Conservation (phyloP, 2,329 filamentous ascomycete species). For the Pseudocercospora musae region DNA sequence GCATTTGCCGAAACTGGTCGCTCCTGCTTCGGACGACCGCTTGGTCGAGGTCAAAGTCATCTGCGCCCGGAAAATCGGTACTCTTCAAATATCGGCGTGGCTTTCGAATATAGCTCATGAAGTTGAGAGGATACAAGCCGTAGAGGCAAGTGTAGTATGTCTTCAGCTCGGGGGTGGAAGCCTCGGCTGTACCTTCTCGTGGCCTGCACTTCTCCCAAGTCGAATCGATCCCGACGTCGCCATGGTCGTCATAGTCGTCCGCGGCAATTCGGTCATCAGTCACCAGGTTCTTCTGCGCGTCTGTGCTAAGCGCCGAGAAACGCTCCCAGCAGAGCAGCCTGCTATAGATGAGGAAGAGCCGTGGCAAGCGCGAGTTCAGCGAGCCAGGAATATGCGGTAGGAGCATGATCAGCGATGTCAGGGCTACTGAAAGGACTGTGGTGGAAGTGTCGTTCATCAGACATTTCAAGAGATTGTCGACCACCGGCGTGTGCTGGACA, state of each 20-base stretch:
- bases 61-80: slow-evolving; percentile 64
- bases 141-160: slow-evolving; percentile 81
- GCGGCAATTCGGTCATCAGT: slow-evolving; percentile 35
- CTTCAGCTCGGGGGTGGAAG: slow-evolving; percentile 63
- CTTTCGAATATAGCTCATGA: slow-evolving; percentile 81
- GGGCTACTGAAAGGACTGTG: slow-evolving; percentile 68
- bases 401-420: slow-evolving; percentile 76
- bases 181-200: slow-evolving; percentile 60
- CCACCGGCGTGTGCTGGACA: slow-evolving; percentile 67
- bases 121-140: slow-evolving; percentile 79
- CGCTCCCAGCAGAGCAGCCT: slow-evolving; percentile 76
- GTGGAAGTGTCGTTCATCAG: slow-evolving; percentile 76
- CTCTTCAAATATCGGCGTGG: slow-evolving; percentile 74
- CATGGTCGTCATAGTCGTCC: slow-evolving; percentile 40
- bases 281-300: slow-evolving; percentile 34
- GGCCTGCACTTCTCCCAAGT: slow-evolving; percentile 65
- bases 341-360: slow-evolving; percentile 78
- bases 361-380: slow-evolving; percentile 64
- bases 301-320: slow-evolving; percentile 39
- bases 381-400: slow-evolving; percentile 75
- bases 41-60: slow-evolving; percentile 75
- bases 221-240: slow-evolving; percentile 36
- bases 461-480: slow-evolving; percentile 68
- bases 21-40: slow-evolving; percentile 73
- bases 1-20: slow-evolving; percentile 68